Conservation (phyloP, 345 rosid species). For the Populus pruinosa region DNA sequence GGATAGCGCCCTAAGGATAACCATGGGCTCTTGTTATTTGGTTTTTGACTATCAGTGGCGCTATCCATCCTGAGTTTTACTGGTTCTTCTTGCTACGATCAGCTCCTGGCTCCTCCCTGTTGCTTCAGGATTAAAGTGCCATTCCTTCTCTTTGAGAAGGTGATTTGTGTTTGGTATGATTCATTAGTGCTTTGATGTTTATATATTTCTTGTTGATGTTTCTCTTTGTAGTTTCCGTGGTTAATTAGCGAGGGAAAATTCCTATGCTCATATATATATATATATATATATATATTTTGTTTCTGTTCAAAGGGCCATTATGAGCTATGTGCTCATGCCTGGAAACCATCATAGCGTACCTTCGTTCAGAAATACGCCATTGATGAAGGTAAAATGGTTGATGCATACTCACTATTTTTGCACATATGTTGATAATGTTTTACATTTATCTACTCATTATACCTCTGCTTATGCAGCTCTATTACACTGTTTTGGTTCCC, state of each 20-base stretch:
- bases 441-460: background rate
- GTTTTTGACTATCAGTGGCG: constrained; percentile 29
- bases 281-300: background rate
- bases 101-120: background rate
- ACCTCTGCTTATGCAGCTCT: background rate
- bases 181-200: background rate
- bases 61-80: constrained; percentile 86
- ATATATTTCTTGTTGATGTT: background rate
- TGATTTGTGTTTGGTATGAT: background rate
- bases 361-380: background rate
- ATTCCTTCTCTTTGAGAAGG: background rate
- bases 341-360: background rate
- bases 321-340: background rate
- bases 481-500: background rate
- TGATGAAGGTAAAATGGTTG: background rate
- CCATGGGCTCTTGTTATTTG: background rate
- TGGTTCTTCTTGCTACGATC: constrained; percentile 45
- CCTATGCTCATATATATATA: no score
- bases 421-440: background rate
- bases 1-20: constrained; percentile 60
- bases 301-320: background rate
- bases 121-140: background rate
- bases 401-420: background rate
- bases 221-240: background rate
- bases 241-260: background rate